Percentiles rank a stretch among this genome's conserved stretches.
phyloP scores from a whole-genome alignment of 495 filamentous ascomycete genomes.

The Aspergillus cavernicola region DNA sequence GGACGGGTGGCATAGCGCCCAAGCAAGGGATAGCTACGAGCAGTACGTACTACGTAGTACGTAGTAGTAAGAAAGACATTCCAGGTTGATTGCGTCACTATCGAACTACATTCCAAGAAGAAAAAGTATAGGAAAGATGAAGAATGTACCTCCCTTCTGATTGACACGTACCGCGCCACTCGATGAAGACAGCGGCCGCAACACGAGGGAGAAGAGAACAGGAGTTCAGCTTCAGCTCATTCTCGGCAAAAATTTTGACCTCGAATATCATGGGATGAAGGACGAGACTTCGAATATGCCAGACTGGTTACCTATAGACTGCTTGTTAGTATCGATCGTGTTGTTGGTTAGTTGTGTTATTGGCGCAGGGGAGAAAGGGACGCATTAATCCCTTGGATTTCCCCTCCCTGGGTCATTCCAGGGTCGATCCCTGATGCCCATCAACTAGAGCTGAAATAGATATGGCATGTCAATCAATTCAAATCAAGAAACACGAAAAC shows the following conservation, averaged over 20 bases:
- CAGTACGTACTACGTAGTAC: too few relatives aligned
- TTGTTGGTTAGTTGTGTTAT: not conserved
- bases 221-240: slow-evolving; percentile 29
- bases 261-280: slow-evolving; percentile 46
- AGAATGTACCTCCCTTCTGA: slow-evolving; percentile 45
- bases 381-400: not conserved
- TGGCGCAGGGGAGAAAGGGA: not conserved
- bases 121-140: not conserved
- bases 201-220: slow-evolving; percentile 43
- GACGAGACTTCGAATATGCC: slow-evolving; percentile 52
- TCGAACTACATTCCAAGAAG: not conserved
- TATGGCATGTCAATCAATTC: slow-evolving; percentile 3
- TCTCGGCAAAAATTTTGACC: slow-evolving; percentile 49
- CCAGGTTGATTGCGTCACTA: not conserved
- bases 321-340: not conserved
- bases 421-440: not conserved
- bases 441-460: not conserved
- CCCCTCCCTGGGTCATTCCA: not conserved
- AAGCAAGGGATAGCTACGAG: not conserved
- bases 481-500: not conserved
- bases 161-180: slow-evolving; percentile 49
- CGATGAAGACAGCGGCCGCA: slow-evolving; percentile 37
- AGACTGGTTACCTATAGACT: not conserved
- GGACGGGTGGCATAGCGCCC: not conserved
- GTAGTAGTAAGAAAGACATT: not conserved